Evolutionary conservation across 371 early-diverging fungal species (phyloP).

Genomic region (Mucor circinelloides): DNA sequence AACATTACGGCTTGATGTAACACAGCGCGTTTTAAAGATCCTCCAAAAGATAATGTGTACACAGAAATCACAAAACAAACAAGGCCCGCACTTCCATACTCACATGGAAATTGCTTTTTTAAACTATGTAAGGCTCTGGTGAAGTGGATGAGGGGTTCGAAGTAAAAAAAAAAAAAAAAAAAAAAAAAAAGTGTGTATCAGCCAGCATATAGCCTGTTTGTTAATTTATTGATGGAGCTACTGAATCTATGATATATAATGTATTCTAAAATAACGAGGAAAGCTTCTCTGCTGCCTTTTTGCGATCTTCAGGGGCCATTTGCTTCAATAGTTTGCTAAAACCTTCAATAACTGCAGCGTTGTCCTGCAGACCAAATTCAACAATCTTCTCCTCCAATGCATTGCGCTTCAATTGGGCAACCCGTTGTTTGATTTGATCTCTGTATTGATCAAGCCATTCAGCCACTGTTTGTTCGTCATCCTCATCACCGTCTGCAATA

Average conservation of each 20-base stretch:
- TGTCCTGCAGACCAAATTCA: slow-evolving; percentile 1
- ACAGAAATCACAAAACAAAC: not conserved
- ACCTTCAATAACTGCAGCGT: slow-evolving; percentile 6
- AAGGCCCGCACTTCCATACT: not conserved
- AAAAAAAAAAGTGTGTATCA: too few relatives aligned
- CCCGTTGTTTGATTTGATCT: not conserved
- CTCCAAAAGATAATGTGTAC: not conserved
- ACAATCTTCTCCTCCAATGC: not conserved
- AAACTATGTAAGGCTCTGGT: too few relatives aligned
- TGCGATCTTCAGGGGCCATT: not conserved
- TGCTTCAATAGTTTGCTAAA: slow-evolving; percentile 5
- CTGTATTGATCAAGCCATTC: slow-evolving; percentile 5
- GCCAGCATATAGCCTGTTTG: too few relatives aligned
- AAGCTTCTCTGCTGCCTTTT: not conserved
- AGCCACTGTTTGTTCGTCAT: not conserved
- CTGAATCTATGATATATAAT: not conserved
- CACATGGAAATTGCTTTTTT: too few relatives aligned
- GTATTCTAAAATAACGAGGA: not conserved
- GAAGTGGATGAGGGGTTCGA: too few relatives aligned
- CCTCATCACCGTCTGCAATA: not conserved
- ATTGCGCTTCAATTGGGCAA: not conserved
- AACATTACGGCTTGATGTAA: not conserved
- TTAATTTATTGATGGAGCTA: not conserved
- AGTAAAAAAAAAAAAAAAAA: too few relatives aligned
- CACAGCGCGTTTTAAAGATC: not conserved